Conservation (phyloP, 2,329 filamentous ascomycete species). For the Calonectria pauciramosa region DNA sequence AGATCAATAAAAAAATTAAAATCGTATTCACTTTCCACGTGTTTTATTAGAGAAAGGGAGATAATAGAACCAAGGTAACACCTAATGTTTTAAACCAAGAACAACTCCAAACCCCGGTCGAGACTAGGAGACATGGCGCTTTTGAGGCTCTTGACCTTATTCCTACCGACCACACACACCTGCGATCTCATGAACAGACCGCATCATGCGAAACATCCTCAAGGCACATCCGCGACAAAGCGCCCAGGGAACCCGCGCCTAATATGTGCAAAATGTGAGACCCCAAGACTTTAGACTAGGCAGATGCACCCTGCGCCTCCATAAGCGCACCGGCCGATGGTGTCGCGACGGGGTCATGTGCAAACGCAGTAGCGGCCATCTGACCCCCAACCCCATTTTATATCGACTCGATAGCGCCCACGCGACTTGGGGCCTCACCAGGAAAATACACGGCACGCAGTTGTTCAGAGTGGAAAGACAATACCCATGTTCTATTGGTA, state of each 20-base stretch:
- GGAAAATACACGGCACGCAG: background rate
- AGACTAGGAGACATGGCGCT: conserved; percentile 17
- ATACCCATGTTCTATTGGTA: conserved; percentile 38
- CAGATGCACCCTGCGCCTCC: conserved; percentile 42
- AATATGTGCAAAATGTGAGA: conserved; percentile 17
- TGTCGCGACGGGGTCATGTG: conserved; percentile 41
- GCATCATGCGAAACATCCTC: conserved; percentile 39
- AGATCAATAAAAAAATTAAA: background rate
- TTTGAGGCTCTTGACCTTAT: conserved; percentile 27
- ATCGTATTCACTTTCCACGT: background rate
- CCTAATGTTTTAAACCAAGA: background rate
- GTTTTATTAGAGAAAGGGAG: background rate
- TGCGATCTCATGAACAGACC: conserved; percentile 35
- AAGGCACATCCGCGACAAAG: conserved; percentile 27
- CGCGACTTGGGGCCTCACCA: conserved; percentile 33
- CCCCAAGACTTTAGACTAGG: conserved; percentile 32
- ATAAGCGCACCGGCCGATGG: conserved; percentile 28
- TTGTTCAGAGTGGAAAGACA: conserved; percentile 12
- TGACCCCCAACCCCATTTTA: conserved; percentile 34
- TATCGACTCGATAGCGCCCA: conserved; percentile 28
- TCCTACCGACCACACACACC: conserved; percentile 9
- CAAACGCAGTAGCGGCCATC: conserved; percentile 22
- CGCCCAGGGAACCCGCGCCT: background rate
- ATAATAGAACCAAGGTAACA: background rate
- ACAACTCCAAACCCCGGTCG: background rate